phyloP scores from a whole-genome alignment of 805 yeast species.

The Scheffersomyces stipitis region DNA sequence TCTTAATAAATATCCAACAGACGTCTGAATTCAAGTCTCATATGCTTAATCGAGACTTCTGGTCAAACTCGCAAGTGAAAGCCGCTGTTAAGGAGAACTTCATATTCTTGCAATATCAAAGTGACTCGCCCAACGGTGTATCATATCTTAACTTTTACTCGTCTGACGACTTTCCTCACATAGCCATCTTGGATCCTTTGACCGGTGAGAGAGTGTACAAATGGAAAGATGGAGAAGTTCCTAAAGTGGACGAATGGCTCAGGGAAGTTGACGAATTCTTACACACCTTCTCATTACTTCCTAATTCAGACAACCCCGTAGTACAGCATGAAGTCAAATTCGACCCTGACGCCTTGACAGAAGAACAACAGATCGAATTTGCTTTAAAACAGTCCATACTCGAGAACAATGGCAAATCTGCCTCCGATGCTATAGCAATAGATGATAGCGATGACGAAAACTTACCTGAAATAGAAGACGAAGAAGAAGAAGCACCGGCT shows the following conservation, averaged over 20 bases:
- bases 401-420: constrained; percentile 5
- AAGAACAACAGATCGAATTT: constrained; percentile 79
- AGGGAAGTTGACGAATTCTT: constrained; percentile 72
- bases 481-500: constrained; percentile 6
- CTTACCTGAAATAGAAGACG: constrained; percentile 6
- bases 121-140: constrained; percentile 72
- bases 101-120: constrained; percentile 81
- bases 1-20: constrained; percentile 86
- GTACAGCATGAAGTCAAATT: constrained; percentile 58
- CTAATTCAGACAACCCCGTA: constrained; percentile 63
- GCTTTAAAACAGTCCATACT: constrained; percentile 68
- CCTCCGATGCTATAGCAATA: constrained; percentile 18
- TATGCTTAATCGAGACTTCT: constrained; percentile 86
- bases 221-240: constrained; percentile 69
- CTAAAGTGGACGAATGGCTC: constrained; percentile 58
- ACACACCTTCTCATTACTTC: constrained; percentile 60
- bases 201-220: constrained; percentile 85
- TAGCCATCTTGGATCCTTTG: constrained; percentile 89
- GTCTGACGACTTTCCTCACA: constrained; percentile 73
- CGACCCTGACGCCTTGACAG: constrained; percentile 67
- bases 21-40: constrained; percentile 84
- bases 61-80: constrained; percentile 73
- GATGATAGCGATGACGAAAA: constrained; percentile 8
- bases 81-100: constrained; percentile 65
- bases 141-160: constrained; percentile 73